Evolutionary conservation across 257 asterid species (phyloP).

Genomic region (Asclepias syriaca): DNA sequence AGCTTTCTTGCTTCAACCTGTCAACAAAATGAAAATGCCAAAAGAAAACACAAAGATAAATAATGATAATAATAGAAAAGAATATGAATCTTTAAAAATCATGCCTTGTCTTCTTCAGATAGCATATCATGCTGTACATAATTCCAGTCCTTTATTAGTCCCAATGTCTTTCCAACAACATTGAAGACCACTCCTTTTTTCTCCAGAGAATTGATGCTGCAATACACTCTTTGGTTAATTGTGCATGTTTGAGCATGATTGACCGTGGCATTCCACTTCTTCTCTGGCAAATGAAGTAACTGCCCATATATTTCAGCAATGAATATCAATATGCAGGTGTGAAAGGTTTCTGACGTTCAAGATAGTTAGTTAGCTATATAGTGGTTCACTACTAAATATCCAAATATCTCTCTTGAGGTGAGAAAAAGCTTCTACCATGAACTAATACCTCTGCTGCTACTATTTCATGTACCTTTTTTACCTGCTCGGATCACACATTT

Average conservation of each 20-base stretch:
- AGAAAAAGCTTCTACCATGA: too few species aligned
- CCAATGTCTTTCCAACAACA: slow-evolving; percentile 4
- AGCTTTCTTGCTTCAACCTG: slow-evolving; percentile 10
- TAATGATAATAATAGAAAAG: not conserved
- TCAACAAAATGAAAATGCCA: not conserved
- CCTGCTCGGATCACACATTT: too few species aligned
- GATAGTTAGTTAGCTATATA: too few species aligned
- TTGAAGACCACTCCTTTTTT: slow-evolving; percentile 14
- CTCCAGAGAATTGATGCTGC: not conserved
- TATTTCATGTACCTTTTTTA: too few species aligned
- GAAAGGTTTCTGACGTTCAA: too few species aligned
- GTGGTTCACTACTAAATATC: too few species aligned
- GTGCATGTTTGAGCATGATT: slow-evolving; percentile 39
- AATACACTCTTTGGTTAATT: slow-evolving; percentile 13
- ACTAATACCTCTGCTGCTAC: too few species aligned
- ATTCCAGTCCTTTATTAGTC: not conserved
- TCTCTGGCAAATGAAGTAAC: slow-evolving; percentile 20
- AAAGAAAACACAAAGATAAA: not conserved
- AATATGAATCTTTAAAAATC: not conserved
- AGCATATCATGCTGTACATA: not conserved
- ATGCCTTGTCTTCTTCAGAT: slow-evolving; percentile 6
- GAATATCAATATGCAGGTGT: not conserved
- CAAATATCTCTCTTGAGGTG: too few species aligned
- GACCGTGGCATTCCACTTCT: slow-evolving; percentile 25
- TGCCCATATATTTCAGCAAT: slow-evolving; percentile 19